These are phyloP conservation scores for Luzula sylvatica DNA, from an alignment of 176 grass and related monocot genomes.

Conservation along the genomic window DNA sequence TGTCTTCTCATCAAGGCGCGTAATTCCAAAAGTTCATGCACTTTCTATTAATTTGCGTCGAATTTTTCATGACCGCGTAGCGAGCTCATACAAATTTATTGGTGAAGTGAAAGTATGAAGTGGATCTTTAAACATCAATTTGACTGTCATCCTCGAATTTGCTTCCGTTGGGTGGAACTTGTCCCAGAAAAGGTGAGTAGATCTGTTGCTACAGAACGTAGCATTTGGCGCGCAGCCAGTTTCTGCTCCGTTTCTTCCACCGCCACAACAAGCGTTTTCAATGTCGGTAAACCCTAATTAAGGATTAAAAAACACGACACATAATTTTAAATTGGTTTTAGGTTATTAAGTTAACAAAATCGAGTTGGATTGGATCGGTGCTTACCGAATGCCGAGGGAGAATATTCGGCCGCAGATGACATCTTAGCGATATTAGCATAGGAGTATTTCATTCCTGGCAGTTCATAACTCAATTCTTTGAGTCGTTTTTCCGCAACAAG, in stretches of 20 bases:
- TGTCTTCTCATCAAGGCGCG: too few species aligned
- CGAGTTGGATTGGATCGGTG: not conserved
- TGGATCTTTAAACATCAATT: too few species aligned
- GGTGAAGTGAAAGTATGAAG: too few species aligned
- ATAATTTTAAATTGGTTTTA: too few species aligned
- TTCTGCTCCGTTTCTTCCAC: slow-evolving; percentile 9
- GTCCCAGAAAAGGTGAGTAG: slow-evolving; percentile 19
- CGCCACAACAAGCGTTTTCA: slow-evolving; percentile 21
- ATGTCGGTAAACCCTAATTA: slow-evolving; percentile 28
- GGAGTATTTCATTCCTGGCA: slow-evolving; percentile 27
- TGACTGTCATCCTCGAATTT: too few species aligned
- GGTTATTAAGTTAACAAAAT: not conserved
- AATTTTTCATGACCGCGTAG: not conserved
- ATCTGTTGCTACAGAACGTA: slow-evolving; percentile 9
- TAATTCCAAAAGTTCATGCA: not conserved
- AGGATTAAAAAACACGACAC: too few species aligned
- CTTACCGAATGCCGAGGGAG: slow-evolving; percentile 5
- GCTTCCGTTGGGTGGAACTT: slow-evolving; percentile 17
- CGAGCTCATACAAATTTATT: too few species aligned
- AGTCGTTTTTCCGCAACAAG: not conserved
- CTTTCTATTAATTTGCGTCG: not conserved
- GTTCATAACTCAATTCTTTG: slow-evolving; percentile 4
- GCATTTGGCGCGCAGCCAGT: not conserved
- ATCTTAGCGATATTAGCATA: not conserved
- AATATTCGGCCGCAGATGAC: not conserved